phyloP scores from a whole-genome alignment of 768 basidiomycete genomes.

The Naganishia randhawae region DNA sequence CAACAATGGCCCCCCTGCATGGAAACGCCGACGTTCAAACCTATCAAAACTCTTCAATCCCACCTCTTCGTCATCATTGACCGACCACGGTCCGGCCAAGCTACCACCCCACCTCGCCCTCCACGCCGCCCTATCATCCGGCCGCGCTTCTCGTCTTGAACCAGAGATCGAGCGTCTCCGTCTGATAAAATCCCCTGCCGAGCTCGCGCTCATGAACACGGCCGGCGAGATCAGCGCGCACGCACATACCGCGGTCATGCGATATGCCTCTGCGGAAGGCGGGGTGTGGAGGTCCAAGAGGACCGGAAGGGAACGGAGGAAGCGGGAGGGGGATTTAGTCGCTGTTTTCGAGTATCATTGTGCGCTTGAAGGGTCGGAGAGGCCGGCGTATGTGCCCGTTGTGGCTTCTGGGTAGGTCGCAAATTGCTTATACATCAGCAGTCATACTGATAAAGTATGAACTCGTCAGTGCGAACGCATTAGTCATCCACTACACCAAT shows the following conservation, averaged over 20 bases:
- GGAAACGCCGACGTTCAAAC: constrained; percentile 57
- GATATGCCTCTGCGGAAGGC: constrained; percentile 25
- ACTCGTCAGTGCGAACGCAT: constrained; percentile 66
- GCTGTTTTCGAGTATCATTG: constrained; percentile 91
- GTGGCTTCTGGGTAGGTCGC: constrained; percentile 77
- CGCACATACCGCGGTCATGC: constrained; percentile 73
- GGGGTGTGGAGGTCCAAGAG: not conserved
- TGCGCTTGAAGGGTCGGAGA: constrained; percentile 69
- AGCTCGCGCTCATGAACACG: constrained; percentile 71
- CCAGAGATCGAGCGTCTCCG: constrained; percentile 69
- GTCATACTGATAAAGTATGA: not conserved
- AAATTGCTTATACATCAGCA: too few species aligned
- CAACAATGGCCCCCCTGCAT: constrained; percentile 43
- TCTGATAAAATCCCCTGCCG: constrained; percentile 71
- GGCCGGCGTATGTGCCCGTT: constrained; percentile 95
- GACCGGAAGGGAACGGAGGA: constrained; percentile 50
- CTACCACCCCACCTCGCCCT: constrained; percentile 47
- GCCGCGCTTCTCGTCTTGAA: constrained; percentile 59
- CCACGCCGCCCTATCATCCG: constrained; percentile 52
- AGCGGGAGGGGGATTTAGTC: constrained; percentile 55
- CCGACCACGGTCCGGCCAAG: constrained; percentile 5
- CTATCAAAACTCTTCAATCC: constrained; percentile 56
- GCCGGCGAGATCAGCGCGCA: constrained; percentile 84
- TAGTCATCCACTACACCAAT: constrained; percentile 89
- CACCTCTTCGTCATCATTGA: constrained; percentile 22